Conservation (phyloP, 176 grass and related monocot genomes). For the Ensete ventricosum region DNA sequence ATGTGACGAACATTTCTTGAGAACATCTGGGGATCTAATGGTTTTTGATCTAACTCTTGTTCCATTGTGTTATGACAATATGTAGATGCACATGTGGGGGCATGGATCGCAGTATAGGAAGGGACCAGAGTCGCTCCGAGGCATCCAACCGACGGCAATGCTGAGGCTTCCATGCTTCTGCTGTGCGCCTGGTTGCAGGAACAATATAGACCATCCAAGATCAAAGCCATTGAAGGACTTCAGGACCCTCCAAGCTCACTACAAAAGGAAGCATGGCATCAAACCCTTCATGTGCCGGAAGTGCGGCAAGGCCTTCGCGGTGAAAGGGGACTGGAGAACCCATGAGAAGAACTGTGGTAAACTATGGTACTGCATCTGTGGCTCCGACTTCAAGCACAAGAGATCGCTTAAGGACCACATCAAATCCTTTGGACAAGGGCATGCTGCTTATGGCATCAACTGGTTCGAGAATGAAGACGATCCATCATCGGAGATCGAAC, state of each 20-base stretch:
- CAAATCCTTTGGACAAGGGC: conserved; percentile 69
- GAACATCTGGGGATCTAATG: neutral
- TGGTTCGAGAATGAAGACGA: conserved; percentile 24
- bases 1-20: too few species aligned
- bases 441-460: conserved; percentile 41
- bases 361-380: conserved; percentile 98
- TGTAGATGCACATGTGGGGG: conserved; percentile 95
- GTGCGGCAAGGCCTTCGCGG: conserved; percentile 97
- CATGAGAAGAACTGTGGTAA: conserved; percentile 99
- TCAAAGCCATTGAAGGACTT: conserved; percentile 96
- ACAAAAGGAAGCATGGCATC: conserved; percentile 97
- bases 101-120: conserved; percentile 96
- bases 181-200: conserved; percentile 84
- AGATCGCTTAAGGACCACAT: conserved; percentile 95
- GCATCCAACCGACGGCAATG: conserved; percentile 97
- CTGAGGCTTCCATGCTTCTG: conserved; percentile 90
- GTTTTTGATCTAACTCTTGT: neutral
- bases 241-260: conserved; percentile 92
- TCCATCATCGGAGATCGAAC: conserved; percentile 9
- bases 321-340: conserved; percentile 94
- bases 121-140: conserved; percentile 81
- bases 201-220: conserved; percentile 94
- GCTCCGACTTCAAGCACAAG: conserved; percentile 99
- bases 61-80: conserved; percentile 9
- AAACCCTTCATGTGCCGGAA: conserved; percentile 97